phyloP scores from a whole-genome alignment of 2,329 filamentous ascomycete species.

The Conoideocrella luteorostrata region DNA sequence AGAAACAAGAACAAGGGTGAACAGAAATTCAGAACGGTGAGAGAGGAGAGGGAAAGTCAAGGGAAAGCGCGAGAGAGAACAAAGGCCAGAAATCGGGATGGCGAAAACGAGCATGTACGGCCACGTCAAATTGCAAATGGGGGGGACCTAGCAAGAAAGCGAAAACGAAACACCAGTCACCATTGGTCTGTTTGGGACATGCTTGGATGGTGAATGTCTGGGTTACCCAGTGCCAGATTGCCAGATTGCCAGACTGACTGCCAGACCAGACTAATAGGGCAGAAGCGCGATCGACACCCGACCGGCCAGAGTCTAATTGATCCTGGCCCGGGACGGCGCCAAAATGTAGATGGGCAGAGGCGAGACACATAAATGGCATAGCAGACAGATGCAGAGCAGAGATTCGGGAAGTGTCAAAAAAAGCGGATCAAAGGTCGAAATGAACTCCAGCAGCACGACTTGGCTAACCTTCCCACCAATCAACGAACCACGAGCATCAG shows the following conservation, averaged over 20 bases:
- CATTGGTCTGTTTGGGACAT: background rate
- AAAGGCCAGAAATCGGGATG: background rate
- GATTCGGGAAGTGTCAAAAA: background rate
- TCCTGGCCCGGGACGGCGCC: background rate
- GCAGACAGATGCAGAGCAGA: background rate
- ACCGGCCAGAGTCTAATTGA: conserved; percentile 2
- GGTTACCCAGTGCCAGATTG: background rate
- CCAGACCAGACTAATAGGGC: background rate
- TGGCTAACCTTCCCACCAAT: too few relatives aligned
- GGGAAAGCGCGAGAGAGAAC: too few relatives aligned
- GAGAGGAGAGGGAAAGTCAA: too few relatives aligned
- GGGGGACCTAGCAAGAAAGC: background rate
- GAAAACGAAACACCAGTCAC: background rate
- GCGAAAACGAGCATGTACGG: background rate
- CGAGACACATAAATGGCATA: too few relatives aligned
- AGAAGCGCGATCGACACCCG: conserved; percentile 2
- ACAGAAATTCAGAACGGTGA: too few relatives aligned
- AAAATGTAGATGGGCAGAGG: background rate
- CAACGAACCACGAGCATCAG: too few relatives aligned
- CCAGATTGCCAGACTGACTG: too few relatives aligned
- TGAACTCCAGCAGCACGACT: too few relatives aligned
- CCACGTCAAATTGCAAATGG: background rate
- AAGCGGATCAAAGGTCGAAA: background rate
- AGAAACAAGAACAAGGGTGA: too few relatives aligned
- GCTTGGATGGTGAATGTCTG: conserved; percentile 1